A percentile compares a stretch with the other conserved stretches of the same genome.
Evolutionary conservation across 192 early-diverging fungal species (phyloP).

Genomic region (Allomyces javanicus): DNA sequence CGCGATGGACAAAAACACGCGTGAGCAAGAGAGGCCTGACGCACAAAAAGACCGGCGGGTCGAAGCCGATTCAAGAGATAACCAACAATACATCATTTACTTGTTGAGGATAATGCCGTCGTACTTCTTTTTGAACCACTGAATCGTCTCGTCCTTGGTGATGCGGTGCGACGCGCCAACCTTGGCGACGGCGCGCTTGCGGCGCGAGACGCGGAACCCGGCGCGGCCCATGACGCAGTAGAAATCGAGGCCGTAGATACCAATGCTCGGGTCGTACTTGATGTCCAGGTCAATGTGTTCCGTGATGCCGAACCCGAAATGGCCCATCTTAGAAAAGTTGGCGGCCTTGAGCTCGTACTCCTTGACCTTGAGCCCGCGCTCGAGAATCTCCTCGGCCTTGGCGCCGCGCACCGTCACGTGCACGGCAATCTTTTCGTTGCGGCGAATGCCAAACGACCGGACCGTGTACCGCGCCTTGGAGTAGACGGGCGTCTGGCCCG

Average conservation of each 20-base stretch:
- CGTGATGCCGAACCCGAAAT: slow-evolving; percentile 99
- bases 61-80: too few species aligned
- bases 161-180: slow-evolving; percentile 82
- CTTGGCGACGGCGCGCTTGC: slow-evolving; percentile 65
- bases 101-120: slow-evolving; percentile 73
- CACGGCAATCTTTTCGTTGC: slow-evolving; percentile 99
- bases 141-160: slow-evolving; percentile 84
- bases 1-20: too few species aligned
- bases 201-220: slow-evolving; percentile 83
- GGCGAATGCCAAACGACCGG: slow-evolving; percentile 98
- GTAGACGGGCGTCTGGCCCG: slow-evolving; percentile 95
- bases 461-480: slow-evolving; percentile 99
- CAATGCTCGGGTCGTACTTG: slow-evolving; percentile 33
- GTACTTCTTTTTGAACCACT: slow-evolving; percentile 98
- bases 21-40: too few species aligned
- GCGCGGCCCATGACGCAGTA: slow-evolving; percentile 97
- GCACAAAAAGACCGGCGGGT: too few species aligned
- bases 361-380: slow-evolving; percentile 99
- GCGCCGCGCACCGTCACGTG: slow-evolving; percentile 96
- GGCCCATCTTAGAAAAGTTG: slow-evolving; percentile 96
- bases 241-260: slow-evolving; percentile 81
- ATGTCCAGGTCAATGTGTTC: slow-evolving; percentile 99
- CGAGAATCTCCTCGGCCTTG: slow-evolving; percentile 92
- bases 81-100: not conserved
- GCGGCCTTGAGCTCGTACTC: slow-evolving; percentile 88